Evolutionary conservation across 1,284 basidiomycete genomes (phyloP), one percentile per base, ranked within the genome.

Genomic region (Ceratobasidium sp.): DNA sequence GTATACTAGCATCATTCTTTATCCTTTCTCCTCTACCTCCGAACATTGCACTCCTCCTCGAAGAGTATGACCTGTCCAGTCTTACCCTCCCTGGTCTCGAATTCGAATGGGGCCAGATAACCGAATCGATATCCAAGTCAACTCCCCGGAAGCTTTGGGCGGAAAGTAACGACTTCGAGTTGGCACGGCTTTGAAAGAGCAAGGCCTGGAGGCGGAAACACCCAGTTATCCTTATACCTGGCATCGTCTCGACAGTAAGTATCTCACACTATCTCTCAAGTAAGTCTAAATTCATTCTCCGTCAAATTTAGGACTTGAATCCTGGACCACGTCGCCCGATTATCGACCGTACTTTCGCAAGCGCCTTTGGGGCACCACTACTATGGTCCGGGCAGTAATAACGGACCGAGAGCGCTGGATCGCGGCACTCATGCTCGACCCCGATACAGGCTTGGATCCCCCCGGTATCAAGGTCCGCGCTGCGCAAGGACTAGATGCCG

Each of bases 351-450:
- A 92, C 80, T 95, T 95, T 76, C 86, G 93, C 10, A 87, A 92
- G 77, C 91, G 90, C 73, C 78, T 95, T 5, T 95, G 93, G 94
- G 94, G 94, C 25, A 89, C 92, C 0, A 80, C 80, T 34, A 81
- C 80, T 78, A 95, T 96, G 94, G 79, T 96, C 60, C 87, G 92
- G 1, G 92, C 92, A 73, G 91, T 93, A 32, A 87, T 91, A 0
- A 91, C 94, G 75, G 92, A 94, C 75, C 89, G 89, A 73, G 90
- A 91, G 53, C 84, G 83, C 71, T 99, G 97, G 97, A 90, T 98
- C 73, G 79, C 88, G 31, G 89, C 95, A 0, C 87, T 99, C 79
- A 89, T 92, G 81, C 86, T 99, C 8, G 96, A 99, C 78, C 90
- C 93, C 0, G 82, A 89, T 40, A 97, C 96, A 0, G 97, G 96